Conservation (phyloP, 306 rosid genomes). For the Oemleria cerasiformis region DNA sequence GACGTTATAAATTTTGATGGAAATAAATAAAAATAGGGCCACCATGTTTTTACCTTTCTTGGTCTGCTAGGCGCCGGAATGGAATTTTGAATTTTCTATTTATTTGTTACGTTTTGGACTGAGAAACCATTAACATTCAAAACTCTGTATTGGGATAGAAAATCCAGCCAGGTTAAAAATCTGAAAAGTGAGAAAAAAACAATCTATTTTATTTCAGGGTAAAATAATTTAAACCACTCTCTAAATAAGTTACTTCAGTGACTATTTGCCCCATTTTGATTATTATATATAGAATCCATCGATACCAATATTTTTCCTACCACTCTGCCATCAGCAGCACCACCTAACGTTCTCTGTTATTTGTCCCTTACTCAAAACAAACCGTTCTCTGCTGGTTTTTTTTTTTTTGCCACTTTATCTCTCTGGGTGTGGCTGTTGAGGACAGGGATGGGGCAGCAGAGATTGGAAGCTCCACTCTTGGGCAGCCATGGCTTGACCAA, state of each 20-base stretch:
- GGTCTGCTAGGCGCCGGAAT: background rate
- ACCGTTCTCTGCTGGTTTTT: background rate
- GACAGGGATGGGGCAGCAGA: constrained; percentile 13
- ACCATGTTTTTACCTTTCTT: background rate
- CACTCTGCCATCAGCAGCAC: background rate
- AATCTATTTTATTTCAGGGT: no score
- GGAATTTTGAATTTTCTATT: background rate
- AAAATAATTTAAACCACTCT: no score
- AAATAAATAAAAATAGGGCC: no score
- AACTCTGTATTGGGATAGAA: background rate
- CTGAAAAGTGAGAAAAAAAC: no score
- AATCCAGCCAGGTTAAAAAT: background rate
- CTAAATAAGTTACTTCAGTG: no score
- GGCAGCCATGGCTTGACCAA: constrained; percentile 11
- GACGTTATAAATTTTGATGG: no score
- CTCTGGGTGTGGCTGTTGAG: background rate
- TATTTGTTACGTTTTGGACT: background rate
- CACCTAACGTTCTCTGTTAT: background rate
- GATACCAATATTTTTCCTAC: background rate
- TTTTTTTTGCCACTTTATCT: background rate
- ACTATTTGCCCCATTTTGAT: no score
- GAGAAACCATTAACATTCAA: background rate
- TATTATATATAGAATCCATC: no score
- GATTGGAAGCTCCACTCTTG: constrained; percentile 42
- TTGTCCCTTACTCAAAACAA: no score